These are phyloP conservation scores for Rauvolfia tetraphylla DNA, from an alignment of 257 asterid genomes.

Conservation along the genomic window DNA sequence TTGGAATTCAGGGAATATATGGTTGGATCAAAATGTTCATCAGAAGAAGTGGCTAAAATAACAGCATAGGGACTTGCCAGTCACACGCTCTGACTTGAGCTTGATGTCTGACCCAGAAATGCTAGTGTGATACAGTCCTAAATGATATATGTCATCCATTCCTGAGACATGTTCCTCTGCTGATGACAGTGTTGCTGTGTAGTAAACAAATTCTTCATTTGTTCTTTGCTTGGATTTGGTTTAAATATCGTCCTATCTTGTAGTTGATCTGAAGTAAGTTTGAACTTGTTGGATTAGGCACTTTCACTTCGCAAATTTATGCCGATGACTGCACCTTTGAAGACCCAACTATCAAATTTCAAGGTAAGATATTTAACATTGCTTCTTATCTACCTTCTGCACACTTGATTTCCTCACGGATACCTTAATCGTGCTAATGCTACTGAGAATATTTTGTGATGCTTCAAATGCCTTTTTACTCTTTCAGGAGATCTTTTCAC, in stretches of 20 bases:
- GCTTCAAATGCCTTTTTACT: neutral
- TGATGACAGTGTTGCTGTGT: neutral
- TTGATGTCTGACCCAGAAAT: neutral
- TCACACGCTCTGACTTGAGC: neutral
- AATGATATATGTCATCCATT: neutral
- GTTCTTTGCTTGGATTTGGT: neutral
- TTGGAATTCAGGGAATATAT: neutral
- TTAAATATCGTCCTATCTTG: neutral
- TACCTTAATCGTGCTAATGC: neutral
- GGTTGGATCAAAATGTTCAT: neutral
- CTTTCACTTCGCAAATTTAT: slow-evolving; percentile 62
- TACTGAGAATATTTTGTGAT: neutral
- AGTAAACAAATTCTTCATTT: neutral
- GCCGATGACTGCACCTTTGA: slow-evolving; percentile 77
- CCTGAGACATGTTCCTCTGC: neutral
- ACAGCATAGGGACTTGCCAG: neutral
- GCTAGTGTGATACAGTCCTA: neutral
- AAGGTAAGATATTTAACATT: slow-evolving; percentile 37
- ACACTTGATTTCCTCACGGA: slow-evolving; percentile 5
- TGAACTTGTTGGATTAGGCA: slow-evolving; percentile 36
- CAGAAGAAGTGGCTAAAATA: neutral
- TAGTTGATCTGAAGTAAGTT: slow-evolving; percentile 12
- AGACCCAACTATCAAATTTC: slow-evolving; percentile 84
- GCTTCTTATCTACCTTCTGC: slow-evolving; percentile 9
- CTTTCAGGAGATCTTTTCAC: neutral